Base-by-base conservation (phyloP, 1,284 basidiomycete species). In the Pascua sp. region DNA sequence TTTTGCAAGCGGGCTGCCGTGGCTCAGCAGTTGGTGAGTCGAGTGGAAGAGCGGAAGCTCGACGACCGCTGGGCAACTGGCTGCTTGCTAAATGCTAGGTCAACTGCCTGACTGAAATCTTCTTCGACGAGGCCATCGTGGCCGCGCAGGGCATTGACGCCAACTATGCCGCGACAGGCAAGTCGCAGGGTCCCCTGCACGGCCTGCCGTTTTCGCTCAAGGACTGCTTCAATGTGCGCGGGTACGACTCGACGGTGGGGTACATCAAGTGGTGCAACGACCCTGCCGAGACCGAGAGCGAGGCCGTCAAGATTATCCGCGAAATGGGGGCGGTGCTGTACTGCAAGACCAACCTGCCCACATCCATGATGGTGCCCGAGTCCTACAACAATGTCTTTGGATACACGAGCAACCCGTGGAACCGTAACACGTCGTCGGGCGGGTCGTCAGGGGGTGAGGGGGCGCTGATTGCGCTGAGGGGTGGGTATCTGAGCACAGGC, bases 1-100 rank as follows among this genome's bases (percentile, higher is more conserved):
- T 91, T 87, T 72, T 84, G 84, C 70, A 91, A 91, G 77, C 81
- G 89, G 18, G 87, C 90, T 0, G 80, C 88, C 45, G 76, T 91
- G 50, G 89, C 90, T 1, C 90, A 91, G 57, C 90, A 91, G 70
- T 75, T 90, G 12, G 66, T 32, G 24, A 32, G 24, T 7, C 3
- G 24, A 32, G 4, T 32, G 24, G 24, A n/a, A n/a, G n/a, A 32
- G 24, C 24, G 7, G 24, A 32, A 32, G 24, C 3, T 3, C 7
- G 24, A 32, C 24, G 7, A 32, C 24, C n/a, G n/a, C n/a, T 32
- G 3, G 3, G 24, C 24, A 32, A 32, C 7, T 32, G 24, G 7
- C 24, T 32, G 7, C 7, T 4, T 32, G 24, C 24, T 32, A 32
- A 32, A 32, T 32, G 24, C 24, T 32, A 32, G 24, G 24, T 75